Evolutionary conservation across 306 rosid species (phyloP), one percentile per base, ranked within the genome.

Genomic region (Cyclanthera cordifolia): DNA sequence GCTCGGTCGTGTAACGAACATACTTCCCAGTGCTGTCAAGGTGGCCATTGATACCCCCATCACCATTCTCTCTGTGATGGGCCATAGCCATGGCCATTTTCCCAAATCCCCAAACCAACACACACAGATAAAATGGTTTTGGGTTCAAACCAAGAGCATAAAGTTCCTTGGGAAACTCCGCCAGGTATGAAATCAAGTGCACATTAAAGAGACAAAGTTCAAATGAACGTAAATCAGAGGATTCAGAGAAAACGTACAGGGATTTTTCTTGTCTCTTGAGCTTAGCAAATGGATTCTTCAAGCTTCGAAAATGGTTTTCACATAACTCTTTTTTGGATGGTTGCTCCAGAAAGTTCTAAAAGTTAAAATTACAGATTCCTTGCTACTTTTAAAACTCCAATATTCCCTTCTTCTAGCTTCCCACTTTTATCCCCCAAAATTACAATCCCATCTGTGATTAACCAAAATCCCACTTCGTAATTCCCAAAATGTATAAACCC

Each of bases 1-100:
- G 98, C 66, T 93, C 98, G 50, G 95, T 70, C 47, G 96, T 89
- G 83, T 93, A 93, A n/a, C 98, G 81, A 2, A 93, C 96, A 67
- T 93, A 93, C 63, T 93, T 93, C 1, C 98, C 98, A 10, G 86
- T 72, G 47, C 65, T 70, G 64, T 89, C 98, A 51, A 93, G 86
- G 71, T 93, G 95, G 63, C 82, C 85, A 20, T 79, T 84, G 65
- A 87, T 82, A 76, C 53, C 85, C 13, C 98, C 98, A 66, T 90
- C 83, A 54, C 96, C 88, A 43, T 87, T 87, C 79, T 89, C 96
- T 39, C 98, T 86, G 49, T 89, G 95, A 2, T 82, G 95, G 78
- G 83, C 93, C 80, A 89, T n/a, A 1, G 74, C 66, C 74, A 53
- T 86, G 20, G 98, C 98, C 98, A 87, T 89, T 76, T 32, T 53